Conservation (phyloP, 2,329 filamentous ascomycete species). For the Claviceps paspali region DNA sequence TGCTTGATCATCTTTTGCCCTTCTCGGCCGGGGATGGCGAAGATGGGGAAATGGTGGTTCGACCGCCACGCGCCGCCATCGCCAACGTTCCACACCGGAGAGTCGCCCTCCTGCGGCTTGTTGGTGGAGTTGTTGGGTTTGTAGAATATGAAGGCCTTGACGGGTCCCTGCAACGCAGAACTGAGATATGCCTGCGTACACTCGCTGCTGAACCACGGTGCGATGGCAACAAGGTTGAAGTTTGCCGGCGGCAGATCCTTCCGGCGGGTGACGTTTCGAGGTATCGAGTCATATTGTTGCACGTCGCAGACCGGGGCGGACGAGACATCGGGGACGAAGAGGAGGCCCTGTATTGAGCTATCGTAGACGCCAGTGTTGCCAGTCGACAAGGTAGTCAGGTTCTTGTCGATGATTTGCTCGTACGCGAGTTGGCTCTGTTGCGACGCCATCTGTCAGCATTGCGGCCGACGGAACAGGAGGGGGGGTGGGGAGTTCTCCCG, state of each 20-base stretch:
- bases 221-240: conserved; percentile 65
- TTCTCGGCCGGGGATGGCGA: conserved; percentile 55
- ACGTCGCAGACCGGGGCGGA: conserved; percentile 45
- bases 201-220: conserved; percentile 64
- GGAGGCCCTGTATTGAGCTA: conserved; percentile 55
- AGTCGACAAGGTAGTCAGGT: conserved; percentile 63
- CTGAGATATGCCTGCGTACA: conserved; percentile 63
- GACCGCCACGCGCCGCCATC: conserved; percentile 58
- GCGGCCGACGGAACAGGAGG: no score
- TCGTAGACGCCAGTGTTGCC: conserved; percentile 45
- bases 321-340: conserved; percentile 67
- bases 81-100: conserved; percentile 53
- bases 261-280: conserved; percentile 58
- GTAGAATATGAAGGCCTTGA: conserved; percentile 51
- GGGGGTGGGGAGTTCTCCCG: no score
- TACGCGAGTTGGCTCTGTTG: conserved; percentile 33
- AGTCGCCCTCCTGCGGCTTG: conserved; percentile 50
- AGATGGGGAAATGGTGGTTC: conserved; percentile 63
- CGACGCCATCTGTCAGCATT: no score
- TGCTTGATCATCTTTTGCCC: conserved; percentile 57
- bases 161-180: conserved; percentile 39
- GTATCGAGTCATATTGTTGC: conserved; percentile 49
- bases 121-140: conserved; percentile 37
- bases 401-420: conserved; percentile 33
- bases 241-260: conserved; percentile 52